These are phyloP conservation scores for Penicillium sp. DNA, from an alignment of 2,329 filamentous ascomycete species.

Conservation along the genomic window DNA sequence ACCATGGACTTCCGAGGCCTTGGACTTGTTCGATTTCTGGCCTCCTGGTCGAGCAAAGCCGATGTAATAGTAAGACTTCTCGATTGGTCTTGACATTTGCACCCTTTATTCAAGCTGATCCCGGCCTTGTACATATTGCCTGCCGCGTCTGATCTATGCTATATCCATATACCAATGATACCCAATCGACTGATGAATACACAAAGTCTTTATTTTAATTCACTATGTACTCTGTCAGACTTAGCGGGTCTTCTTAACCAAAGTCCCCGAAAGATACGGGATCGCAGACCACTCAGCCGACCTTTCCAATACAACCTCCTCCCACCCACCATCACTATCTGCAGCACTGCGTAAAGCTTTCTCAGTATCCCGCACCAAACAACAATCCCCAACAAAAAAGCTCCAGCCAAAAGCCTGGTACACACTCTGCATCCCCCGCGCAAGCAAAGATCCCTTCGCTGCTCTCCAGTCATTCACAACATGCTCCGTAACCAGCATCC, in stretches of 20 bases:
- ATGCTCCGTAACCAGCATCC: slow-evolving; percentile 53
- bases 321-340: slow-evolving; percentile 44
- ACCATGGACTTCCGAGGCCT: slow-evolving; percentile 40
- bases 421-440: slow-evolving; percentile 43
- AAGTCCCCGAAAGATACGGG: slow-evolving; percentile 39
- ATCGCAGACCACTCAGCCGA: slow-evolving; percentile 36
- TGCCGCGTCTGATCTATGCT: background rate
- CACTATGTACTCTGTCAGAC: background rate
- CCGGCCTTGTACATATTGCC: background rate
- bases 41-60: slow-evolving; percentile 37
- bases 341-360: slow-evolving; percentile 41
- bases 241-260: slow-evolving; percentile 34
- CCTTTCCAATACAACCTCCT: slow-evolving; percentile 43
- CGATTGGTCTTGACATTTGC: too few species aligned
- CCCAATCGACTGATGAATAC: background rate
- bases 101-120: slow-evolving; percentile 1
- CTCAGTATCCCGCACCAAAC: slow-evolving; percentile 47
- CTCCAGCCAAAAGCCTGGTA: slow-evolving; percentile 47
- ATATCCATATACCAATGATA: slow-evolving; percentile 1
- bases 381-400: slow-evolving; percentile 50
- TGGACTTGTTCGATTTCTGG: slow-evolving; percentile 43
- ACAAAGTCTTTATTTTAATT: too few species aligned
- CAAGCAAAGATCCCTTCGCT: slow-evolving; percentile 43
- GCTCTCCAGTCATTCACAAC: slow-evolving; percentile 48
- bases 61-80: too few species aligned